A percentile compares a stretch with the other conserved stretches of the same genome.
phyloP scores from a whole-genome alignment of 345 rosid genomes.

The Sonneratia caseolaris region DNA sequence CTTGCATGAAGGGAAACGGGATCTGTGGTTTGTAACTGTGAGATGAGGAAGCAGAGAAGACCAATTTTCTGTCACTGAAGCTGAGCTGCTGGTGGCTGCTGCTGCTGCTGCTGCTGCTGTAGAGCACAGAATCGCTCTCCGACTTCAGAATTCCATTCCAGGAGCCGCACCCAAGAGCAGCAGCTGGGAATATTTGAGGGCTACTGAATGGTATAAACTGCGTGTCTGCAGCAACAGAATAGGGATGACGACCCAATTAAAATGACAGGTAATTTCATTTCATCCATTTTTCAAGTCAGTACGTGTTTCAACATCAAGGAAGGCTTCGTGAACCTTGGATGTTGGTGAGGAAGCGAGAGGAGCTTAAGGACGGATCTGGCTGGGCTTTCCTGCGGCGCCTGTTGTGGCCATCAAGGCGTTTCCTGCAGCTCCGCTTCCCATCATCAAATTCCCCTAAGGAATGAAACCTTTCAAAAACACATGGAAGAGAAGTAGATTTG shows the following conservation, averaged over 20 bases:
- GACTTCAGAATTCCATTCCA: slow-evolving; percentile 34
- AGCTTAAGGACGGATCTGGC: slow-evolving; percentile 32
- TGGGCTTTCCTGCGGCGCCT: slow-evolving; percentile 64
- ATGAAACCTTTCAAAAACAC: slow-evolving; percentile 41
- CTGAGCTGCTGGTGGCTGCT: slow-evolving; percentile 19
- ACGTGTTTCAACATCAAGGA: neutral
- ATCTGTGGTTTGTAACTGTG: slow-evolving; percentile 21
- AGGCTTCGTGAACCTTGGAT: slow-evolving; percentile 32
- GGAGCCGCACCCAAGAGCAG: slow-evolving; percentile 19
- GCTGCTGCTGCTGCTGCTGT: slow-evolving; percentile 6
- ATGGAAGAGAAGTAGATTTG: neutral
- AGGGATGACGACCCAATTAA: neutral
- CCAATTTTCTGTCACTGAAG: slow-evolving; percentile 23
- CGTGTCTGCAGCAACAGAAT: slow-evolving; percentile 23
- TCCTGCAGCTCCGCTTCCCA: slow-evolving; percentile 73
- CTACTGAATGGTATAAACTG: slow-evolving; percentile 33
- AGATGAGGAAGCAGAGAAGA: slow-evolving; percentile 21
- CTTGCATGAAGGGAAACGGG: slow-evolving; percentile 37
- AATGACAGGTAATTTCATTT: neutral
- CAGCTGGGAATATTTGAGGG: slow-evolving; percentile 27
- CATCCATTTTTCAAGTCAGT: neutral
- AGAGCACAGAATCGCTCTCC: slow-evolving; percentile 21
- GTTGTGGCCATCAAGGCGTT: slow-evolving; percentile 74
- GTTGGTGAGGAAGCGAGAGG: slow-evolving; percentile 31
- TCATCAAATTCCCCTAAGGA: slow-evolving; percentile 66